These are phyloP conservation scores for Aspergillus flavus DNA, from an alignment of 2,329 filamentous ascomycete genomes.

Conservation along the genomic window DNA sequence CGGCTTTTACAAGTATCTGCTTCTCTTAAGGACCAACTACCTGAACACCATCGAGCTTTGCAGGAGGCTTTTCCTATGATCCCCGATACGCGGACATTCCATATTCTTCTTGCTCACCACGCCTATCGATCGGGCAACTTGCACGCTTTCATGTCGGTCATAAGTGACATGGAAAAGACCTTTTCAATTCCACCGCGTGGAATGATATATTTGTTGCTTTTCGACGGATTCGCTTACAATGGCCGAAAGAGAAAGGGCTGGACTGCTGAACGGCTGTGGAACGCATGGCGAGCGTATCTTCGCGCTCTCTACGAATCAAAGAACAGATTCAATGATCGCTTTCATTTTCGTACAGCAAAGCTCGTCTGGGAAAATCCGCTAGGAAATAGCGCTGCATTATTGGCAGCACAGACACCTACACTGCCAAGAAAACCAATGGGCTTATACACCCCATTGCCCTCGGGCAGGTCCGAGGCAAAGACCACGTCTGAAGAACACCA, in stretches of 20 bases:
- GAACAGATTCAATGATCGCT: conserved; percentile 27
- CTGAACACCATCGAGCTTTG: conserved; percentile 60
- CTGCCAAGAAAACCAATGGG: conserved; percentile 16
- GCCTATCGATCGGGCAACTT: conserved; percentile 71
- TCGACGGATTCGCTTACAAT: conserved; percentile 78
- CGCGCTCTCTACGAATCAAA: conserved; percentile 42
- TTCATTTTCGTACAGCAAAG: conserved; percentile 16
- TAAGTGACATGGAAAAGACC: conserved; percentile 75
- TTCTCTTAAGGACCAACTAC: conserved; percentile 50
- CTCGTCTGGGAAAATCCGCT: conserved; percentile 37
- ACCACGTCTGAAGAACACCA: conserved; percentile 7
- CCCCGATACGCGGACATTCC: conserved; percentile 78
- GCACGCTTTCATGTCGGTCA: conserved; percentile 66
- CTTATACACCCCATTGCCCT: conserved; percentile 32
- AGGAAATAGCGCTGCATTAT: conserved; percentile 10
- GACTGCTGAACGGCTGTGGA: conserved; percentile 69
- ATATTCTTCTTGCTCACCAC: conserved; percentile 76
- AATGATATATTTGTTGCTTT: conserved; percentile 75
- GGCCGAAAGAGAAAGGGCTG: conserved; percentile 71
- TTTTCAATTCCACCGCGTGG: conserved; percentile 71
- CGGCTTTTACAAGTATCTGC: conserved; percentile 51
- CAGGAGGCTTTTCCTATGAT: conserved; percentile 68
- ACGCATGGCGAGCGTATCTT: conserved; percentile 68
- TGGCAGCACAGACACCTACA: conserved; percentile 8
- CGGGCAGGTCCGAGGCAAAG: conserved; percentile 7